Conservation (phyloP, 2,329 filamentous ascomycete genomes). For the Aspergillus persii region DNA sequence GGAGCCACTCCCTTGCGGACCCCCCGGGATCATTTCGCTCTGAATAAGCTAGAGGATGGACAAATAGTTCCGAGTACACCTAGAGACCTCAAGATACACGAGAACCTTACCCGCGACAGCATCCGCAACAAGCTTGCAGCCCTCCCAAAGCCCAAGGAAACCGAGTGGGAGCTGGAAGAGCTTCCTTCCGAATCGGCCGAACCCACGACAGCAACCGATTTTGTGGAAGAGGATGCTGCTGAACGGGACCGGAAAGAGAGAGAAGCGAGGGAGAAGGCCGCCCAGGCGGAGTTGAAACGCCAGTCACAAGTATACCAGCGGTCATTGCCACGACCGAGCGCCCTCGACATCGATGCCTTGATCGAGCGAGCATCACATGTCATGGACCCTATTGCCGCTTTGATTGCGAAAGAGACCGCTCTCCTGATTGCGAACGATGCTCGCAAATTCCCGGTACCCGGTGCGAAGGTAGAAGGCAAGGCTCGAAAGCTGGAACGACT, state of each 20-base stretch:
- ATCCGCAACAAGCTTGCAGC: slow-evolving; percentile 66
- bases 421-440: slow-evolving; percentile 81
- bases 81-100: slow-evolving; percentile 68
- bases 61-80: slow-evolving; percentile 72
- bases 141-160: slow-evolving; percentile 87
- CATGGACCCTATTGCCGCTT: slow-evolving; percentile 62
- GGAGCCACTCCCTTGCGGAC: slow-evolving; percentile 85
- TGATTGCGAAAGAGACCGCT: slow-evolving; percentile 75
- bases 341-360: slow-evolving; percentile 69
- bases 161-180: slow-evolving; percentile 85
- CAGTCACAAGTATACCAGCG: slow-evolving; percentile 91
- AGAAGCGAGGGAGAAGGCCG: slow-evolving; percentile 60
- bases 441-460: slow-evolving; percentile 67
- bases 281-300: slow-evolving; percentile 70
- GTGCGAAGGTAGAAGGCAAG: slow-evolving; percentile 62
- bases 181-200: slow-evolving; percentile 79
- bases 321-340: slow-evolving; percentile 71
- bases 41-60: slow-evolving; percentile 70
- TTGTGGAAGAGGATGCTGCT: slow-evolving; percentile 66
- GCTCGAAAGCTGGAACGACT: slow-evolving; percentile 61
- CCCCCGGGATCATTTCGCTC: slow-evolving; percentile 78
- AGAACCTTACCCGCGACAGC: slow-evolving; percentile 66
- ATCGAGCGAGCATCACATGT: slow-evolving; percentile 61
- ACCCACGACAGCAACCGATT: slow-evolving; percentile 46
- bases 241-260: slow-evolving; percentile 72